Conservation (phyloP, 1,284 basidiomycete genomes). For the Abortiporus biennis region DNA sequence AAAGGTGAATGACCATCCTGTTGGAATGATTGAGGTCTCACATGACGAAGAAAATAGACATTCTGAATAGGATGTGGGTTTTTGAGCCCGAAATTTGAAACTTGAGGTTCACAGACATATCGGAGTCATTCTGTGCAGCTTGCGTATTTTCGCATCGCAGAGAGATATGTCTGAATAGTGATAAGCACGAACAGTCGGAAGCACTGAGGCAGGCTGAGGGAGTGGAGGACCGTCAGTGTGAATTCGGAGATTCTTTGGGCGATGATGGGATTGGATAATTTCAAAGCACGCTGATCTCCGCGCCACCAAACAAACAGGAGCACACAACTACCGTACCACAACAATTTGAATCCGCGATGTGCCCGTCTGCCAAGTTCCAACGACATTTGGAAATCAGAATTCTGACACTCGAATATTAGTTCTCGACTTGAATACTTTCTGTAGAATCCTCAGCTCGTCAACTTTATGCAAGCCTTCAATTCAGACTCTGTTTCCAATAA, state of each 20-base stretch:
- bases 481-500: not conserved
- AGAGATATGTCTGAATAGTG: not conserved
- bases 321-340: not conserved
- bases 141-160: not conserved
- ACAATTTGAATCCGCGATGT: not conserved
- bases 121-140: not conserved
- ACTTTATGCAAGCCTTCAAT: too few species aligned
- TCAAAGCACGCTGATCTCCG: not conserved
- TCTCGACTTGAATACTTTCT: not conserved
- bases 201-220: not conserved
- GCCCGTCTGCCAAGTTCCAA: not conserved
- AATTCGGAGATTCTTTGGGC: constrained; percentile 2
- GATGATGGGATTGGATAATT: not conserved
- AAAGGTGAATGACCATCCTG: too few species aligned
- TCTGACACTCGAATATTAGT: not conserved
- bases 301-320: constrained; percentile 4
- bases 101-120: not conserved
- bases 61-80: too few species aligned
- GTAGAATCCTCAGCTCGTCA: too few species aligned
- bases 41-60: too few species aligned
- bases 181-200: not conserved
- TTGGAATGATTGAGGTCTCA: too few species aligned
- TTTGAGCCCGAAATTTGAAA: too few species aligned
- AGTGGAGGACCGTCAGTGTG: not conserved
- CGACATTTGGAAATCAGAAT: not conserved